phyloP scores from a whole-genome alignment of 768 basidiomycete genomes.

The Hydnomerulius pinastri region DNA sequence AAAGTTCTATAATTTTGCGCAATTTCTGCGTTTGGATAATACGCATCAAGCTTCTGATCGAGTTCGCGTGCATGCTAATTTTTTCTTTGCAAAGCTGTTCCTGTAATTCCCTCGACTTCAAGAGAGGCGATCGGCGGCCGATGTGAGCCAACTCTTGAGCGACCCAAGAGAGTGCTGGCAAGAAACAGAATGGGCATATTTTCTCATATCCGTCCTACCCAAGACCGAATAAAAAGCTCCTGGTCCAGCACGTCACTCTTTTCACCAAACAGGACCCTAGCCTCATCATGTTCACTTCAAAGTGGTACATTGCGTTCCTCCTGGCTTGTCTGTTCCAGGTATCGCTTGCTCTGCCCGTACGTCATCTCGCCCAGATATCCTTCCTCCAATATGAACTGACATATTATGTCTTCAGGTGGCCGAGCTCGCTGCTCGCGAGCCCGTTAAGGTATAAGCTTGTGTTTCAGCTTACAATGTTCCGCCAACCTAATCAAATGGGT shows the following conservation, averaged over 20 bases:
- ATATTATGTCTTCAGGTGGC: slow-evolving; percentile 7
- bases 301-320: slow-evolving; percentile 22
- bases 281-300: slow-evolving; percentile 21
- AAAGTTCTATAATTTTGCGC: too few relatives aligned
- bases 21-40: too few relatives aligned
- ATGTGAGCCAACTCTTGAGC: slow-evolving; percentile 25
- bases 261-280: slow-evolving; percentile 1
- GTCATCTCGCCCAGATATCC: neutral
- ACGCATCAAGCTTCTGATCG: too few relatives aligned
- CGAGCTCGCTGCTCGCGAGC: slow-evolving; percentile 4
- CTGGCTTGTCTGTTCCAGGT: slow-evolving; percentile 20
- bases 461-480: neutral
- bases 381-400: slow-evolving; percentile 4
- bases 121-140: slow-evolving; percentile 26
- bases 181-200: slow-evolving; percentile 20
- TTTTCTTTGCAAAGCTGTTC: slow-evolving; percentile 15
- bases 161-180: slow-evolving; percentile 12
- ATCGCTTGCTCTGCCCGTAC: slow-evolving; percentile 26
- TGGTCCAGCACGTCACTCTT: neutral
- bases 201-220: slow-evolving; percentile 22
- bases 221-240: slow-evolving; percentile 24
- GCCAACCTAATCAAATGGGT: slow-evolving; percentile 2
- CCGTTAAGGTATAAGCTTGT: slow-evolving; percentile 10
- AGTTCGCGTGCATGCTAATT: slow-evolving; percentile 9
- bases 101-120: slow-evolving; percentile 20